Conservation (phyloP, 148 eudicot genomes). For the Agrostemma githago region DNA sequence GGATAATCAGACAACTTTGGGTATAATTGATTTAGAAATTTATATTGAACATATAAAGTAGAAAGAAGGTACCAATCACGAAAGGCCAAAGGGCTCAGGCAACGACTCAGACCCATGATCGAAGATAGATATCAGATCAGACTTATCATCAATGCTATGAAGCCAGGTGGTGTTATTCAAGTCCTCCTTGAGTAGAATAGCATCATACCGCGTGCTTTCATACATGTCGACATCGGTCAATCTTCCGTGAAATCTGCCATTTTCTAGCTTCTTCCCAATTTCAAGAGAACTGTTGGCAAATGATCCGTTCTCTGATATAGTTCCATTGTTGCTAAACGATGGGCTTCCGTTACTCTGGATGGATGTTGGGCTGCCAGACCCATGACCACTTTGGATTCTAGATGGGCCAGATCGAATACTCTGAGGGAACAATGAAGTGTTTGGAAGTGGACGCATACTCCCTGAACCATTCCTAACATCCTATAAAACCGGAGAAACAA, state of each 20-base stretch:
- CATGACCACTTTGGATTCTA: constrained; percentile 41
- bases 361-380: constrained; percentile 45
- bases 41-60: neutral
- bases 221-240: constrained; percentile 60
- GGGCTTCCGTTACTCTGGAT: constrained; percentile 46
- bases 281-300: constrained; percentile 41
- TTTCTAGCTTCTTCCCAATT: constrained; percentile 53
- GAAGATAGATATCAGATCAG: constrained; percentile 68
- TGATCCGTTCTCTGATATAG: constrained; percentile 38
- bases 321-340: constrained; percentile 37
- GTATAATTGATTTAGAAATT: constrained; percentile 12
- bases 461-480: constrained; percentile 70
- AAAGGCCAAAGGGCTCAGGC: constrained; percentile 85
- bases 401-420: constrained; percentile 71
- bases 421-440: constrained; percentile 81
- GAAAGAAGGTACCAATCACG: constrained; percentile 33
- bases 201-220: constrained; percentile 90
- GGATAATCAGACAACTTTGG: constrained; percentile 17
- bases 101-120: constrained; percentile 76
- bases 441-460: constrained; percentile 62
- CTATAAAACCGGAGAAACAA: constrained; percentile 31
- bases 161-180: constrained; percentile 84
- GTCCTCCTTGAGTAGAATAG: constrained; percentile 84
- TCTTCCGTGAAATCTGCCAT: constrained; percentile 47
- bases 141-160: constrained; percentile 68